Evolutionary conservation across 1,284 basidiomycete species (phyloP).

Genomic region (Apiotrichum domesticum): DNA sequence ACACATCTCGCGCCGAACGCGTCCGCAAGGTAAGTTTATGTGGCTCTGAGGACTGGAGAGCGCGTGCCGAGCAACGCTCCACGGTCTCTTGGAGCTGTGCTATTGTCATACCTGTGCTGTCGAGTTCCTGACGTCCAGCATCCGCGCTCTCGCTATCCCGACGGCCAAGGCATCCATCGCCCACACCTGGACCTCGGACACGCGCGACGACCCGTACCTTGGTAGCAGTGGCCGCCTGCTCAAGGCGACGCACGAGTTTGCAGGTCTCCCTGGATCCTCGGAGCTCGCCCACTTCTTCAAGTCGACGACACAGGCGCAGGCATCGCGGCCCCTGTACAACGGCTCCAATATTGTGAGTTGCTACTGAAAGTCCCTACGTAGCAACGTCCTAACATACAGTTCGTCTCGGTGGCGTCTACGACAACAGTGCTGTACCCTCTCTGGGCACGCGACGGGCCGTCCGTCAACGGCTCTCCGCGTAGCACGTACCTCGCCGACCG

Average conservation of each 20-base stretch:
- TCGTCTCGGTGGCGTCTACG: constrained; percentile 43
- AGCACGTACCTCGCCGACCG: constrained; percentile 65
- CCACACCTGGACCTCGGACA: constrained; percentile 72
- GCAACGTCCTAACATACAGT: constrained; percentile 14
- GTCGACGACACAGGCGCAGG: constrained; percentile 59
- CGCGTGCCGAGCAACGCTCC: too few relatives aligned
- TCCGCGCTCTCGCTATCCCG: constrained; percentile 72
- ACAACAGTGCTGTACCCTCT: constrained; percentile 42
- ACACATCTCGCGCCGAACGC: constrained; percentile 64
- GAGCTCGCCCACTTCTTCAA: constrained; percentile 59
- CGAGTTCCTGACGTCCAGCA: constrained; percentile 50
- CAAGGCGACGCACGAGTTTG: constrained; percentile 66
- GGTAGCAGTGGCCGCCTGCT: constrained; percentile 61
- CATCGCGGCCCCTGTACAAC: constrained; percentile 55
- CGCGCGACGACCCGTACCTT: constrained; percentile 64
- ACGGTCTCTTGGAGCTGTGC: too few relatives aligned
- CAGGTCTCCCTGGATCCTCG: constrained; percentile 68
- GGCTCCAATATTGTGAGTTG: constrained; percentile 45
- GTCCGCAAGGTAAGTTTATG: constrained; percentile 61
- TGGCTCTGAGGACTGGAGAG: too few relatives aligned
- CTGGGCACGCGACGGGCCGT: constrained; percentile 11
- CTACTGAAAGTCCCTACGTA: neutral
- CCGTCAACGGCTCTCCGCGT: constrained; percentile 5
- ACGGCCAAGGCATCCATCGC: constrained; percentile 77
- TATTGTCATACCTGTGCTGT: too few relatives aligned